Evolutionary conservation across 176 grass and related monocot species (phyloP).

Genomic region (Carex cristatella): DNA sequence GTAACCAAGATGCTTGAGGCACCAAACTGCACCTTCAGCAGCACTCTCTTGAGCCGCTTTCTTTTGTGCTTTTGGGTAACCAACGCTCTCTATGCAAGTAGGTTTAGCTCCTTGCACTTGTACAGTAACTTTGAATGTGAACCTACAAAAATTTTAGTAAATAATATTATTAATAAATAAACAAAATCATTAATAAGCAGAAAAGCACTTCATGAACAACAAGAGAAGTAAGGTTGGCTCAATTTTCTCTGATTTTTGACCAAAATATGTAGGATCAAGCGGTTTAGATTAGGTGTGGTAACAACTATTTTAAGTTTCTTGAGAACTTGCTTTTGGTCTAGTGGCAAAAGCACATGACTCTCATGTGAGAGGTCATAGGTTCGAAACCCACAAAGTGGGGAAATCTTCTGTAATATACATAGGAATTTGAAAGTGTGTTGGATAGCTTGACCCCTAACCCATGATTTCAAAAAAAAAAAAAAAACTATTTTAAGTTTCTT

Average conservation of each 20-base stretch:
- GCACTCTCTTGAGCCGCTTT: constrained; percentile 72
- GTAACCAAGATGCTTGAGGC: constrained; percentile 48
- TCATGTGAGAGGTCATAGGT: too few species aligned
- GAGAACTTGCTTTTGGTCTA: too few species aligned
- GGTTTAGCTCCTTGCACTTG: constrained; percentile 31
- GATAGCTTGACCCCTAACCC: too few species aligned
- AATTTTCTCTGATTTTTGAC: neutral
- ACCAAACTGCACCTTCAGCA: constrained; percentile 75
- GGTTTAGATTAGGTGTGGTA: neutral
- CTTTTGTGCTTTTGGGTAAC: constrained; percentile 60
- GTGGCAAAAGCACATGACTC: too few species aligned
- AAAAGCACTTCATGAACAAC: neutral
- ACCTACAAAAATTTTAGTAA: constrained; percentile 43
- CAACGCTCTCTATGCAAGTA: constrained; percentile 45
- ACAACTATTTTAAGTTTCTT: neutral
- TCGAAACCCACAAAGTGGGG: too few species aligned
- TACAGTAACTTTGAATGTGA: constrained; percentile 75
- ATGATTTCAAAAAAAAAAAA: too few species aligned
- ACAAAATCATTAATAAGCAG: neutral
- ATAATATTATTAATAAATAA: constrained; percentile 4
- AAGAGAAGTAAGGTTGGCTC: neutral
- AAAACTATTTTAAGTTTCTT: neutral
- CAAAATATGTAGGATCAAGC: neutral
- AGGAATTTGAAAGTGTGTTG: too few species aligned
- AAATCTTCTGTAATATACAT: too few species aligned